Evolutionary conservation across 352 stramenopile genomes (phyloP).

Genomic region (Globisporangium rhizosaccharum): DNA sequence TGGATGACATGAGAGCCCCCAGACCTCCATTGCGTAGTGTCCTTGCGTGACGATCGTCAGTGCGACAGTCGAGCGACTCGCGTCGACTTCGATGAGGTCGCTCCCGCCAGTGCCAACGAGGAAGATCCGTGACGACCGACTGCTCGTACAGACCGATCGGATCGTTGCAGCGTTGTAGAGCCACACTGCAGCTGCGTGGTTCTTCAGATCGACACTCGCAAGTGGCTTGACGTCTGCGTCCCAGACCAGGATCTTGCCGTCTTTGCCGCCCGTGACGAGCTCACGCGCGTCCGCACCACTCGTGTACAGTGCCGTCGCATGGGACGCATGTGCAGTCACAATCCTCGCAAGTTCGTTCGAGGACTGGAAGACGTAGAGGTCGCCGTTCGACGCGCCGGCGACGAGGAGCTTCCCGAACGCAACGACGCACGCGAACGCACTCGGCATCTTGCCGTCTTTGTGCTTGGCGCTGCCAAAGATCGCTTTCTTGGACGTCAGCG

Average conservation of each 20-base stretch:
- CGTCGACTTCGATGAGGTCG: constrained; percentile 85
- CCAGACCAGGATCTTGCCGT: constrained; percentile 85
- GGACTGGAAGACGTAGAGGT: constrained; percentile 65
- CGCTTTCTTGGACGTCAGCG: constrained; percentile 62
- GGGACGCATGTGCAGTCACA: constrained; percentile 42
- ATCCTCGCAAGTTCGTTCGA: constrained; percentile 44
- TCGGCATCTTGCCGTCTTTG: constrained; percentile 42
- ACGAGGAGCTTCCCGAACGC: constrained; percentile 45
- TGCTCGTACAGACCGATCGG: constrained; percentile 38
- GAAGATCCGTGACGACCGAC: constrained; percentile 31
- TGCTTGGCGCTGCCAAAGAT: constrained; percentile 58
- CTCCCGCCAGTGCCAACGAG: constrained; percentile 83
- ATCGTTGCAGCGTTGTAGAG: constrained; percentile 29
- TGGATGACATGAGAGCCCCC: constrained; percentile 77
- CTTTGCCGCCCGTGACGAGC: constrained; percentile 83
- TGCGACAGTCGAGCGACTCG: constrained; percentile 12
- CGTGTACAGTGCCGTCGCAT: constrained; percentile 46
- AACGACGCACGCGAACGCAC: constrained; percentile 42
- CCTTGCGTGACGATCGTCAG: constrained; percentile 39
- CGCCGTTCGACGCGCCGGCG: constrained; percentile 57
- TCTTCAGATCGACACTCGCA: constrained; percentile 38
- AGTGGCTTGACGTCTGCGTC: constrained; percentile 48
- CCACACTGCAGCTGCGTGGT: constrained; percentile 16
- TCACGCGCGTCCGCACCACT: constrained; percentile 27
- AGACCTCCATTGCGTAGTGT: constrained; percentile 75